A percentile compares a stretch with the other conserved stretches of the same genome.
Evolutionary conservation across 371 early-diverging fungal genomes (phyloP).

Genomic region (Haplosporangium sp.): DNA sequence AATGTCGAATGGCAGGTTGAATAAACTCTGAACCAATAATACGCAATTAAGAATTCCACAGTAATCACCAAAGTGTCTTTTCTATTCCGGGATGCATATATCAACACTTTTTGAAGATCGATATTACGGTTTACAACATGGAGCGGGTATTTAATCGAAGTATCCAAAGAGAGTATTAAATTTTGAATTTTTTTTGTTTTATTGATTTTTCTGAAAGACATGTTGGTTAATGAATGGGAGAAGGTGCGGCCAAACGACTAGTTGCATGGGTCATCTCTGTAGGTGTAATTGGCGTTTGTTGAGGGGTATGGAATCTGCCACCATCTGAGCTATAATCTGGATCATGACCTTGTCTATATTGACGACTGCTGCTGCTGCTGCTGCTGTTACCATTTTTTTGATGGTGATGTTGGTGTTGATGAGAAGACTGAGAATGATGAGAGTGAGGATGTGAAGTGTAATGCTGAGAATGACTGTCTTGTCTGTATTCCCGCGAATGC

Average conservation of each 20-base stretch:
- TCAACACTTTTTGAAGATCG: too few relatives aligned
- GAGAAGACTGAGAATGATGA: conserved; percentile 28
- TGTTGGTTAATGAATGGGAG: conserved; percentile 41
- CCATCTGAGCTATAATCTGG: conserved; percentile 25
- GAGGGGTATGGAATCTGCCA: conserved; percentile 32
- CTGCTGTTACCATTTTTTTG: conserved; percentile 21
- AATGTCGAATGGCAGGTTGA: too few relatives aligned
- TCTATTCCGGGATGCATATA: too few relatives aligned
- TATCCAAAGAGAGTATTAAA: background rate
- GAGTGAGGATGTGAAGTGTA: conserved; percentile 11
- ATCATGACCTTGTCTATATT: conserved; percentile 34
- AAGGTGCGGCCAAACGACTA: conserved; percentile 43
- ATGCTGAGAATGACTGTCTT: conserved; percentile 21
- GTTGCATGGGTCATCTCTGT: conserved; percentile 52
- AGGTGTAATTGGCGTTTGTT: conserved; percentile 46
- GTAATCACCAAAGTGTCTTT: too few relatives aligned
- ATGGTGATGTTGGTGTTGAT: conserved; percentile 10
- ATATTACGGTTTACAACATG: too few relatives aligned
- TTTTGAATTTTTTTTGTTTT: conserved; percentile 4
- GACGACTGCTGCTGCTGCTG: conserved; percentile 17
- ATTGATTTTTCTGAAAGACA: background rate
- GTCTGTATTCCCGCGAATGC: conserved; percentile 35
- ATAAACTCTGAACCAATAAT: too few relatives aligned
- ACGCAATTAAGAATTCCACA: too few relatives aligned
- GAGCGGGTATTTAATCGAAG: too few relatives aligned